Evolutionary conservation across 2,329 filamentous ascomycete genomes (phyloP).

Genomic region (Phialophora chinensis): DNA sequence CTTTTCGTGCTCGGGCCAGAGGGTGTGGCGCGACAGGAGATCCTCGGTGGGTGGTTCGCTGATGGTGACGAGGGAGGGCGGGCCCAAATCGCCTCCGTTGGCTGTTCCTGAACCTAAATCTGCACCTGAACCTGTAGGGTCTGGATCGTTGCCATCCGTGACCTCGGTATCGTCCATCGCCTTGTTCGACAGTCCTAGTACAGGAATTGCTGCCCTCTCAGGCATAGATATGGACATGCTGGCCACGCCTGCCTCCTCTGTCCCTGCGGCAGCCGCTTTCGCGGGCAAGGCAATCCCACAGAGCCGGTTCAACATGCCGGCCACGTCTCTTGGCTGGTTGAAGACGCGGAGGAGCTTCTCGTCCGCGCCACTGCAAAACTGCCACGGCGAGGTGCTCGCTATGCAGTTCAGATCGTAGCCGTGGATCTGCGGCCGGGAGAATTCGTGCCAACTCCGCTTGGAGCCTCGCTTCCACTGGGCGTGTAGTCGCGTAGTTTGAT

Average conservation of each 20-base stretch:
- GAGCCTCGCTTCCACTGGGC: constrained; percentile 71
- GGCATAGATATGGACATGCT: constrained; percentile 58
- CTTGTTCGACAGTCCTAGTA: constrained; percentile 95
- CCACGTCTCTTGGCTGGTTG: constrained; percentile 82
- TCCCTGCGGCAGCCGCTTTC: constrained; percentile 34
- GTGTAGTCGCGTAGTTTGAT: constrained; percentile 91
- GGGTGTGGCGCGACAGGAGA: constrained; percentile 82
- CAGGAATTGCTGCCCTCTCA: constrained; percentile 92
- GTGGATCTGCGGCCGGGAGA: constrained; percentile 94
- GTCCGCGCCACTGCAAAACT: constrained; percentile 93
- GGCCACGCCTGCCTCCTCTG: constrained; percentile 11
- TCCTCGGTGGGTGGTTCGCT: constrained; percentile 85
- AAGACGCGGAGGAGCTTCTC: constrained; percentile 98
- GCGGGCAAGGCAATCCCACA: constrained; percentile 62
- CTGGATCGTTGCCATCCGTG: constrained; percentile 30
- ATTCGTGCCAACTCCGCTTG: constrained; percentile 82
- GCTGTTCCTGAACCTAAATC: not conserved
- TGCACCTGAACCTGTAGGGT: not conserved
- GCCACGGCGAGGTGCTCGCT: constrained; percentile 71
- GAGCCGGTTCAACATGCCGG: constrained; percentile 71
- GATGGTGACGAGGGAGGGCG: constrained; percentile 61
- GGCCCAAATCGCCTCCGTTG: not conserved
- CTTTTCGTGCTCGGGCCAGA: constrained; percentile 97
- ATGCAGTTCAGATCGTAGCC: constrained; percentile 98
- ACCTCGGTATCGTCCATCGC: constrained; percentile 67